Evolutionary conservation across 1,139 yeast genomes (phyloP).

Genomic region (Yamadazyma sp.): DNA sequence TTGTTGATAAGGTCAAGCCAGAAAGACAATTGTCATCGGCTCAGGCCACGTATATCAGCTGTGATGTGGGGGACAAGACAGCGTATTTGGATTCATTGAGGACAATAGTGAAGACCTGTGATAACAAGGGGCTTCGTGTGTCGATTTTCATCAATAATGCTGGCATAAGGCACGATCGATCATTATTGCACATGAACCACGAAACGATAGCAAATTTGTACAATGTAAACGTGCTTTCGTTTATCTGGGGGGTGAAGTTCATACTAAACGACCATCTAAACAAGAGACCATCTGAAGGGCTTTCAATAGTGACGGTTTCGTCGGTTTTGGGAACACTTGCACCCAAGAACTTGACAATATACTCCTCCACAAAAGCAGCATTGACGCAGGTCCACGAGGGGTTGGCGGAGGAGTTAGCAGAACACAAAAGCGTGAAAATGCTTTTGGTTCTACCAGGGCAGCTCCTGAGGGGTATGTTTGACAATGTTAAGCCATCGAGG

Average conservation of each 20-base stretch:
- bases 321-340: conserved; percentile 72
- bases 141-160: conserved; percentile 73
- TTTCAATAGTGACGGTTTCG: conserved; percentile 63
- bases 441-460: conserved; percentile 69
- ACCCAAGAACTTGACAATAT: conserved; percentile 64
- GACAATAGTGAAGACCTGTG: conserved; percentile 28
- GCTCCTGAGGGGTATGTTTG: conserved; percentile 60
- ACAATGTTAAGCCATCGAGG: conserved; percentile 58
- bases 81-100: conserved; percentile 23
- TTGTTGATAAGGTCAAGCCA: conserved; percentile 49
- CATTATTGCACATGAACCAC: conserved; percentile 36
- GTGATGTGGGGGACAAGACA: conserved; percentile 50
- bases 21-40: conserved; percentile 6
- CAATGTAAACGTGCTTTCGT: conserved; percentile 58
- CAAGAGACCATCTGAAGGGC: conserved; percentile 13
- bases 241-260: conserved; percentile 47
- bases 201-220: conserved; percentile 38
- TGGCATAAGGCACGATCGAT: conserved; percentile 57
- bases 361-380: conserved; percentile 69
- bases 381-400: conserved; percentile 60
- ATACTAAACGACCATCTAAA: conserved; percentile 19
- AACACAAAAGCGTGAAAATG: conserved; percentile 29
- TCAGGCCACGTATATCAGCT: conserved; percentile 29
- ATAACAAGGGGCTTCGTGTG: conserved; percentile 29
- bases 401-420: conserved; percentile 46